Conservation (phyloP, 345 rosid species). For the Salix suchowensis region DNA sequence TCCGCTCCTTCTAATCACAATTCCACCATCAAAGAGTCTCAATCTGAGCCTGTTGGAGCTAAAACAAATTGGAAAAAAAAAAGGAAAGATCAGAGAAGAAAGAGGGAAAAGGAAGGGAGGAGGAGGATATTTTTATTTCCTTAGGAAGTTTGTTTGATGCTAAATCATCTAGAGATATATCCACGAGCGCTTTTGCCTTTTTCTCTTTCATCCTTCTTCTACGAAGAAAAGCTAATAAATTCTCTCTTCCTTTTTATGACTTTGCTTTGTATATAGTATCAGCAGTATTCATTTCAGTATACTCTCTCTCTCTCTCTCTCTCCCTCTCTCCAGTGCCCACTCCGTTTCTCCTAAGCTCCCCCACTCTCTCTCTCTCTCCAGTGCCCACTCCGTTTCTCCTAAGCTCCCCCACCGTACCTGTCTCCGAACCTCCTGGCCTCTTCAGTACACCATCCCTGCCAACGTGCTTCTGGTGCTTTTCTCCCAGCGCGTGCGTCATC, state of each 20-base stretch:
- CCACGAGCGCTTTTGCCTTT: constrained; percentile 30
- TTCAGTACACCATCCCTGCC: background rate
- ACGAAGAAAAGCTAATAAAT: background rate
- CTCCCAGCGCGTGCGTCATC: background rate
- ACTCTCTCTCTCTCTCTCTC: background rate
- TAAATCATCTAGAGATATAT: constrained; percentile 4
- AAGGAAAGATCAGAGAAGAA: constrained; percentile 6
- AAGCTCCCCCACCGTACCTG: background rate
- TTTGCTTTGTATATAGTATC: background rate
- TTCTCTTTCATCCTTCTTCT: background rate
- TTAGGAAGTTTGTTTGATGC: constrained; percentile 9
- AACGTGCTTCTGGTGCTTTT: constrained; percentile 5
- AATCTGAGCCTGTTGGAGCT: background rate
- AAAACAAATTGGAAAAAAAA: background rate
- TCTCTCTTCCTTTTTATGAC: background rate
- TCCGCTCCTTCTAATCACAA: background rate
- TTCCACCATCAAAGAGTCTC: constrained; percentile 1
- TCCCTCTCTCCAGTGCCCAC: background rate
- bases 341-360: background rate
- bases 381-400: background rate
- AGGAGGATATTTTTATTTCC: background rate
- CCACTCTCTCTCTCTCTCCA: background rate
- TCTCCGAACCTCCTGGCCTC: background rate
- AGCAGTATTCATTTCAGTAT: background rate
- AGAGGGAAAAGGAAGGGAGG: constrained; percentile 6